Conservation (phyloP, 1,284 basidiomycete genomes). For the Naganishia cerealis region DNA sequence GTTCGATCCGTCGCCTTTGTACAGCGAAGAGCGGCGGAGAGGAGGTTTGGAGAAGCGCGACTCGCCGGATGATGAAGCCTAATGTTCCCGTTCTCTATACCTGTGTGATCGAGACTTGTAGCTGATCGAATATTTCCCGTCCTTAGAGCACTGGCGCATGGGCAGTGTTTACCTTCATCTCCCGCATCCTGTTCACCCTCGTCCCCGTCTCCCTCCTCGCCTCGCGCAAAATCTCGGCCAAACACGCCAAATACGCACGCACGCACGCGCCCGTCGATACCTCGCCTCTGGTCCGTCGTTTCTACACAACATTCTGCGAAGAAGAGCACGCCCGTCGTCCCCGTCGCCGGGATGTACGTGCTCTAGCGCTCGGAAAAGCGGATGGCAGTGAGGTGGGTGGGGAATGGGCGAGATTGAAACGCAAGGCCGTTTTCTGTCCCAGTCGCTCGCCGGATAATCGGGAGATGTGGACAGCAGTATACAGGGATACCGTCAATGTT, state of each 20-base stretch:
- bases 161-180: slow-evolving; percentile 45
- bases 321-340: slow-evolving; percentile 40
- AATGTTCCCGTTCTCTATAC: background rate
- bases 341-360: background rate
- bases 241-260: slow-evolving; percentile 39
- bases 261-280: slow-evolving; percentile 36
- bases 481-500: slow-evolving; percentile 27
- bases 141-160: slow-evolving; percentile 45
- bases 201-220: slow-evolving; percentile 53
- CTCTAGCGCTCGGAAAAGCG: background rate
- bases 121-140: slow-evolving; percentile 1
- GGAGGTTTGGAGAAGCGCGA: background rate
- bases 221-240: slow-evolving; percentile 43
- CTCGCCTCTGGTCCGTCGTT: slow-evolving; percentile 45
- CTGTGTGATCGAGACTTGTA: background rate
- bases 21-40: no score
- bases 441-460: background rate
- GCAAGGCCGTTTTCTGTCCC: slow-evolving; percentile 7
- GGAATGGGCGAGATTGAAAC: background rate
- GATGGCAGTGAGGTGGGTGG: background rate
- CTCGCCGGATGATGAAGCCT: background rate
- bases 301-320: slow-evolving; percentile 50
- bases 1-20: no score
- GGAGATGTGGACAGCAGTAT: background rate
- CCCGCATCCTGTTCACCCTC: slow-evolving; percentile 37